These are phyloP conservation scores for Gymnopilus junonius DNA, from an alignment of 768 basidiomycete genomes.

Conservation along the genomic window DNA sequence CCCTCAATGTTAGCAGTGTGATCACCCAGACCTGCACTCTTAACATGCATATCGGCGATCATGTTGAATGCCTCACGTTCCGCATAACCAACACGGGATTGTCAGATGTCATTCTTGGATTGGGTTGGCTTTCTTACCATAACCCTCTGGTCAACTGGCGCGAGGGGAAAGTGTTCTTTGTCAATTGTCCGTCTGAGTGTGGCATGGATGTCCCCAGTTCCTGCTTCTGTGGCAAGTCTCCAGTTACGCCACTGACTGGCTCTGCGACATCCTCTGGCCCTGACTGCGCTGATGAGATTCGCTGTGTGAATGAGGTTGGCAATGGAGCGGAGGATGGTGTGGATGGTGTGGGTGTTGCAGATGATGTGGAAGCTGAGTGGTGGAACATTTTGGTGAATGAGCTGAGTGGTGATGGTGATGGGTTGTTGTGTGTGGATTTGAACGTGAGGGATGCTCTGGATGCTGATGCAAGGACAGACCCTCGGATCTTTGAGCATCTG, in stretches of 20 bases:
- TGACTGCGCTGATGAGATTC: too few species aligned
- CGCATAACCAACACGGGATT: constrained; percentile 4
- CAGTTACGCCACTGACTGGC: not conserved
- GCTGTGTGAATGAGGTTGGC: too few species aligned
- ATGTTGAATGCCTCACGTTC: not conserved
- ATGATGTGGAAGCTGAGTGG: not conserved
- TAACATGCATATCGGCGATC: not conserved
- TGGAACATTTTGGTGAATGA: not conserved
- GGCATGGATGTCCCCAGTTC: not conserved
- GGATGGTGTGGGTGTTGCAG: not conserved
- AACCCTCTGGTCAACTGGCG: constrained; percentile 28
- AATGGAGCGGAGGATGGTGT: too few species aligned
- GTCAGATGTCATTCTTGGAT: constrained; percentile 19
- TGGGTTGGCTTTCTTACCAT: constrained; percentile 26
- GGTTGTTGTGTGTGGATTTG: too few species aligned
- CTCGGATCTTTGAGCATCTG: not conserved
- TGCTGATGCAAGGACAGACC: too few species aligned
- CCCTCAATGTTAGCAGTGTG: constrained; percentile 1
- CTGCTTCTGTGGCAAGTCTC: too few species aligned
- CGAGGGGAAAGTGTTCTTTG: constrained; percentile 19
- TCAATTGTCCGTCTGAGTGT: too few species aligned
- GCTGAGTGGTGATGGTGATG: not conserved
- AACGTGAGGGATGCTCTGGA: too few species aligned
- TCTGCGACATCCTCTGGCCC: too few species aligned
- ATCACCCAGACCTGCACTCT: constrained; percentile 4